Evolutionary conservation across 768 basidiomycete genomes (phyloP), one percentile per base, ranked within the genome.

Genomic region (Tricholoma hemisulphureum): DNA sequence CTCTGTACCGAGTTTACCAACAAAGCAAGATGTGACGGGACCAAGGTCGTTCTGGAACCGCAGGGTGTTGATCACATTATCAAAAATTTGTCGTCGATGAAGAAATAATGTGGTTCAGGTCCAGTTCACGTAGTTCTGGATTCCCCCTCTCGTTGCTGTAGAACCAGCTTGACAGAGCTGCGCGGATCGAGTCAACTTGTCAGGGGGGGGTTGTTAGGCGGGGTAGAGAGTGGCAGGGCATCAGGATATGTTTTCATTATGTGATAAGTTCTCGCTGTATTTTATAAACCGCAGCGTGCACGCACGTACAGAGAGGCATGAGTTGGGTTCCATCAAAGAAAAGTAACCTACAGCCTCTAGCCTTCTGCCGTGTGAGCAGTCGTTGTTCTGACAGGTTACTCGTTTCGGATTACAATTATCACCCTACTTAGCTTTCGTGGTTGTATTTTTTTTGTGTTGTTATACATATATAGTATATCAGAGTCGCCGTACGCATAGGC

Each of bases 1-100:
- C 75, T 94, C 21, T 94, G 92, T 67, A 64, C 83, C 6, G 88
- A 93, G 71, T 91, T 94, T 67, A 82, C 89, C 46, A 81, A 72
- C 66, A 93, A 94, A 75, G 92, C 92, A 48, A 80, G 84, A 45
- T 94, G 92, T 65, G 91, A 93, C 59, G 92, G 92, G 34, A 85
- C 84, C 24, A 91, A 89, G 74, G 88, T 92, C 35, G 91, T 93
- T 18, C 71, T 93, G 49, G 89, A 84, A 64, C 83, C 82, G 21
- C 72, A 76, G 61, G 79, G 80, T 32, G 80, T 83, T 55, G 67
- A 72, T 61, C 71, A 72, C 59, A 83, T 83, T 64, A 64, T 83
- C 53, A 76, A 81, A 63, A 73, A 70, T 56, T 65, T 83, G 14
- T 51, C 71, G 20, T 69, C 56, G 21, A 18, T 59, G 16, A 67